These are phyloP conservation scores for Collybia nuda DNA, from an alignment of 768 basidiomycete species.

Conservation along the genomic window DNA sequence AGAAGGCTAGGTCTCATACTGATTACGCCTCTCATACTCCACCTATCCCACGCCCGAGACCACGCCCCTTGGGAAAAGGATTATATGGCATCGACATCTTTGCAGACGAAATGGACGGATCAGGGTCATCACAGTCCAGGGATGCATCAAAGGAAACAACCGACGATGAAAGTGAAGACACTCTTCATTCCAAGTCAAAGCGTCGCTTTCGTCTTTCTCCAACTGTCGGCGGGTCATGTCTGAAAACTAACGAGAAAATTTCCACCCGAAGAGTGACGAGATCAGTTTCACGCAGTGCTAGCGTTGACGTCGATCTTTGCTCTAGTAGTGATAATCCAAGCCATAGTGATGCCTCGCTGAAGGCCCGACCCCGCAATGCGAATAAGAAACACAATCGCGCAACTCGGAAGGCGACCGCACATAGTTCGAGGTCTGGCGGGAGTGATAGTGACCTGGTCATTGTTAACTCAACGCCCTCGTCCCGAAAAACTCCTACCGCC, in stretches of 20 bases:
- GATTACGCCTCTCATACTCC: background rate
- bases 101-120: background rate
- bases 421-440: background rate
- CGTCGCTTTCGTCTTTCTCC: background rate
- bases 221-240: background rate
- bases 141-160: background rate
- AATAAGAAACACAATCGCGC: background rate
- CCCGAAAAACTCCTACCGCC: background rate
- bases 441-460: background rate
- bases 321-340: background rate
- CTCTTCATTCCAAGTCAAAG: background rate
- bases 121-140: background rate
- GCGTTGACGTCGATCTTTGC: slow-evolving; percentile 1
- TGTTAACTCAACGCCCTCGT: background rate
- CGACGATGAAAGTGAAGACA: background rate
- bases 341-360: background rate
- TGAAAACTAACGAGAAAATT: background rate
- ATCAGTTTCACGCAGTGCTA: background rate
- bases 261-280: background rate
- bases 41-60: slow-evolving; percentile 17
- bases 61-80: slow-evolving; percentile 22
- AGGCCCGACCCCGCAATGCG: background rate
- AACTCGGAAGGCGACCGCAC: background rate
- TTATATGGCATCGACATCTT: slow-evolving; percentile 15
- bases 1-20: slow-evolving; percentile 13